Evolutionary conservation across 352 stramenopile species (phyloP).

Genomic region (Pythium scleroteichum): DNA sequence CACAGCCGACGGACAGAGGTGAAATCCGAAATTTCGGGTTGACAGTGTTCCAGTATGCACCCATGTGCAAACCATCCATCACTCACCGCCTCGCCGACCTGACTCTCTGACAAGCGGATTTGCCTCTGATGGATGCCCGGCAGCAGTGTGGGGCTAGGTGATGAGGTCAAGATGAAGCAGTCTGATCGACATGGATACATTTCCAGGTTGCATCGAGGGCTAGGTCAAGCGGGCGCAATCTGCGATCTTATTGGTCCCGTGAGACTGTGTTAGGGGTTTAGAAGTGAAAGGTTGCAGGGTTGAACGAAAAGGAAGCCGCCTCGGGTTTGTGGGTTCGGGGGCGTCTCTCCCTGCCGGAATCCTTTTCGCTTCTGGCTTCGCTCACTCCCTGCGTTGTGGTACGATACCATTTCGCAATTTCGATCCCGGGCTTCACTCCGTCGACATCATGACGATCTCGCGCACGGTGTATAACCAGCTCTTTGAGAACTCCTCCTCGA

Average conservation of each 20-base stretch:
- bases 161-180: constrained; percentile 21
- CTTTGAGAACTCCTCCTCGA: constrained; percentile 60
- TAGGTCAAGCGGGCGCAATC: constrained; percentile 11
- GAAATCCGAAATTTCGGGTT: not conserved
- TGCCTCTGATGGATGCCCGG: constrained; percentile 23
- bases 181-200: constrained; percentile 34
- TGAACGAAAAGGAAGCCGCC: constrained; percentile 25
- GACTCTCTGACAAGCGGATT: constrained; percentile 29
- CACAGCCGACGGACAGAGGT: constrained; percentile 13
- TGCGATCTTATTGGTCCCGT: constrained; percentile 16
- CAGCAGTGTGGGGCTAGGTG: constrained; percentile 23
- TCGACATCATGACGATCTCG: constrained; percentile 72
- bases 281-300: constrained; percentile 30
- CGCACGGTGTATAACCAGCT: constrained; percentile 84
- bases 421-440: constrained; percentile 10
- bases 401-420: constrained; percentile 30
- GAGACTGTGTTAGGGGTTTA: constrained; percentile 23
- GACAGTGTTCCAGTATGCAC: constrained; percentile 12
- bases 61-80: constrained; percentile 30
- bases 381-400: not conserved
- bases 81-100: constrained; percentile 17
- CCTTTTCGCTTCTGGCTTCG: constrained; percentile 27
- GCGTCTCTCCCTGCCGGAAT: constrained; percentile 27
- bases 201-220: constrained; percentile 9
- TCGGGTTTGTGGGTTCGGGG: constrained; percentile 20